Evolutionary conservation across 805 yeast genomes (phyloP).

Genomic region (Helenozyma rhizophorensis): DNA sequence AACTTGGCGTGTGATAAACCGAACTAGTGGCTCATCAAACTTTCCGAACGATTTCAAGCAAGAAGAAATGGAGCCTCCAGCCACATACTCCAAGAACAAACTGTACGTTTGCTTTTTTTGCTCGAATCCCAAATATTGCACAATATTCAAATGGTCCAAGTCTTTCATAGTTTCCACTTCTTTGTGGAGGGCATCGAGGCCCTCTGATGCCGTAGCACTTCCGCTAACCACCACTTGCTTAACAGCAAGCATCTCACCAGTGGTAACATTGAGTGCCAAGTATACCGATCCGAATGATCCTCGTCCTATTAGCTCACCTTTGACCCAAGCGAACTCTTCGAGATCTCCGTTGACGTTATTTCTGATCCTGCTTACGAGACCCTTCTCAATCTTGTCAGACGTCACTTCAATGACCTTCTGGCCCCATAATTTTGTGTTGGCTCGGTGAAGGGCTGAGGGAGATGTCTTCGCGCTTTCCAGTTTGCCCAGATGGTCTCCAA

Average conservation of each 20-base stretch:
- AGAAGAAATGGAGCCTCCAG: slow-evolving; percentile 95
- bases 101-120: slow-evolving; percentile 69
- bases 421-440: slow-evolving; percentile 97
- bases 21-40: slow-evolving; percentile 74
- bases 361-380: slow-evolving; percentile 61
- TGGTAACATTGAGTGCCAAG: slow-evolving; percentile 87
- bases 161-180: slow-evolving; percentile 95
- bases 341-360: slow-evolving; percentile 59
- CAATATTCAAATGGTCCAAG: slow-evolving; percentile 89
- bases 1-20: slow-evolving; percentile 73
- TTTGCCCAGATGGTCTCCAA: neutral
- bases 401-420: slow-evolving; percentile 88
- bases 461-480: slow-evolving; percentile 1
- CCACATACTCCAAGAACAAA: slow-evolving; percentile 89
- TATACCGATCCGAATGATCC: slow-evolving; percentile 96
- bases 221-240: slow-evolving; percentile 73
- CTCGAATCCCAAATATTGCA: slow-evolving; percentile 94
- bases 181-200: slow-evolving; percentile 75
- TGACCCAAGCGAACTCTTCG: slow-evolving; percentile 94
- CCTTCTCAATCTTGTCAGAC: slow-evolving; percentile 57
- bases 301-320: slow-evolving; percentile 93
- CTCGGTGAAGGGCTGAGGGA: slow-evolving; percentile 46
- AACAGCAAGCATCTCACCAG: slow-evolving; percentile 98
- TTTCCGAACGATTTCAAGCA: slow-evolving; percentile 78
- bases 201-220: slow-evolving; percentile 41